A percentile compares a stretch with the other conserved stretches of the same genome.
Conservation (phyloP, 2,329 filamentous ascomycete species). For the Colletotrichum phormii region DNA sequence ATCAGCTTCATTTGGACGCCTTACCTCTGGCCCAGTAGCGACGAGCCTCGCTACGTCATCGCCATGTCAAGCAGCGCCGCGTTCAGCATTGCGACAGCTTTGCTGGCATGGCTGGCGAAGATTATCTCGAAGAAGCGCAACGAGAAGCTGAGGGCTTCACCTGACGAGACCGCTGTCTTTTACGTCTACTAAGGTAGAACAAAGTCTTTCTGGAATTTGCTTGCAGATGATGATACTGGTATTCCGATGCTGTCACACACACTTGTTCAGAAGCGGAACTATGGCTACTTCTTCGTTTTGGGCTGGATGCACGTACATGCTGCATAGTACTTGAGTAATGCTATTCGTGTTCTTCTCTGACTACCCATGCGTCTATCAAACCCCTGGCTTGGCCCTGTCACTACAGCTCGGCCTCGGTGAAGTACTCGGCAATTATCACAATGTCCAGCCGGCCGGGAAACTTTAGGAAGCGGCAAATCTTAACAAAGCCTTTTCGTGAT, state of each 20-base stretch:
- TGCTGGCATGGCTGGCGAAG: slow-evolving; percentile 51
- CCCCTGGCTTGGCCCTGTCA: too few relatives aligned
- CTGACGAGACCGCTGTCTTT: slow-evolving; percentile 41
- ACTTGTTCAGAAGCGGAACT: too few relatives aligned
- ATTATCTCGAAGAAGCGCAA: slow-evolving; percentile 50
- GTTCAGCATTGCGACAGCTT: slow-evolving; percentile 49
- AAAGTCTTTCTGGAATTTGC: not conserved
- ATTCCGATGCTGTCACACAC: too few relatives aligned
- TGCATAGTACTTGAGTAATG: too few relatives aligned
- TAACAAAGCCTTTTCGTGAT: too few relatives aligned
- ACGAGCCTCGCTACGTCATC: slow-evolving; percentile 52
- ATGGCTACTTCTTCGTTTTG: too few relatives aligned
- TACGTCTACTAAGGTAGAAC: slow-evolving; percentile 40
- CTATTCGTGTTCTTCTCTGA: not conserved
- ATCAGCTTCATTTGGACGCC: slow-evolving; percentile 54
- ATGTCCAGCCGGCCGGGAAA: too few relatives aligned
- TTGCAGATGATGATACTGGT: not conserved
- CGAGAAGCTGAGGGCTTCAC: slow-evolving; percentile 42
- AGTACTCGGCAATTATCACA: too few relatives aligned
- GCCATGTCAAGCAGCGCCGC: slow-evolving; percentile 49
- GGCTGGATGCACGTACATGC: too few relatives aligned
- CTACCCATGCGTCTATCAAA: not conserved
- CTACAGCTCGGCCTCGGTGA: too few relatives aligned
- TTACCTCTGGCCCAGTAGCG: slow-evolving; percentile 53
- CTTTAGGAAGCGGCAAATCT: too few relatives aligned